Conservation (phyloP, 2,329 filamentous ascomycete genomes). For the Nothophoma quercina region DNA sequence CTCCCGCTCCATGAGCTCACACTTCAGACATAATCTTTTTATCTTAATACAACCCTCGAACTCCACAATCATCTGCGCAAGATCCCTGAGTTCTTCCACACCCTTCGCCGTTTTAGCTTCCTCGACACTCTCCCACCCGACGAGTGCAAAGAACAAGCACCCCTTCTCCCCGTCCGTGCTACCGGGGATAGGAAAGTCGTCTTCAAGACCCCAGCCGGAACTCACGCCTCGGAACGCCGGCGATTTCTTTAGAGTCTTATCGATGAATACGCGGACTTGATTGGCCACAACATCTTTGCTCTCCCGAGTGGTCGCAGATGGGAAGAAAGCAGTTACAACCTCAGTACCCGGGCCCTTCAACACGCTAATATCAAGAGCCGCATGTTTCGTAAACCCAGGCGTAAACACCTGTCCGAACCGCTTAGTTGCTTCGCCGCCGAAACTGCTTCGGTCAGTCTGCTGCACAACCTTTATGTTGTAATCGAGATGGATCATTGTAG, state of each 20-base stretch:
- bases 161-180: constrained; percentile 2
- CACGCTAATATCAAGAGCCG: not conserved
- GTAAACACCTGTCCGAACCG: not conserved
- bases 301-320: not conserved
- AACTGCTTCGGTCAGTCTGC: not conserved
- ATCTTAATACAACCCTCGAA: not conserved
- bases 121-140: constrained; percentile 1
- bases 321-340: constrained; percentile 3
- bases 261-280: not conserved
- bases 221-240: constrained; percentile 1
- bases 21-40: not conserved
- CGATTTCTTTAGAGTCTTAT: not conserved
- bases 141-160: constrained; percentile 1
- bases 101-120: not conserved
- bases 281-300: not conserved
- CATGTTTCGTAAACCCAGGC: constrained; percentile 16
- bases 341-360: not conserved
- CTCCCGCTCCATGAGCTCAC: not conserved
- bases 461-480: too few species aligned
- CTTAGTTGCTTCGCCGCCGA: not conserved
- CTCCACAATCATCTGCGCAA: not conserved
- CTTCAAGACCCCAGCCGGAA: constrained; percentile 17
- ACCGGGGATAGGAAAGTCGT: constrained; percentile 14
- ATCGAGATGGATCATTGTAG: not conserved
- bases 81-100: not conserved